Evolutionary conservation across 257 asterid species (phyloP).

Genomic region (Gentiana straminea): DNA sequence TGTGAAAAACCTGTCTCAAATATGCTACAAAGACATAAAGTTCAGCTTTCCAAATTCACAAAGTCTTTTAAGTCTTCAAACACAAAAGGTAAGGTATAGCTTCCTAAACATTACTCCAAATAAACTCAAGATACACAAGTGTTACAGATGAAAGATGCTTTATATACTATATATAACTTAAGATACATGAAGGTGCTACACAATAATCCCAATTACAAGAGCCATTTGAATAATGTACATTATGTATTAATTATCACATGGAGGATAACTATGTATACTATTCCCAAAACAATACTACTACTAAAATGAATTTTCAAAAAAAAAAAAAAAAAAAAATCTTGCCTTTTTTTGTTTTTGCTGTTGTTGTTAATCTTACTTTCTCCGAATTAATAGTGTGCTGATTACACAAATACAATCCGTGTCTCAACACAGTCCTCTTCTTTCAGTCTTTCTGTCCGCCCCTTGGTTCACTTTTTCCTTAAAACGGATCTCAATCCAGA

Average conservation of each 20-base stretch:
- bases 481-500: slow-evolving; percentile 12
- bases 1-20: too few relatives aligned
- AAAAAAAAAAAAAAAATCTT: slow-evolving; percentile 23
- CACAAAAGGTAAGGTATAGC: too few relatives aligned
- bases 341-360: neutral
- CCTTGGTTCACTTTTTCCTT: neutral
- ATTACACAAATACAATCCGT: slow-evolving; percentile 45
- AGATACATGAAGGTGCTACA: neutral
- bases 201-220: slow-evolving; percentile 3
- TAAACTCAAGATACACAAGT: too few relatives aligned
- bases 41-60: too few relatives aligned
- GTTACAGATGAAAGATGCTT: too few relatives aligned
- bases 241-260: neutral
- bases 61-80: too few relatives aligned
- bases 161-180: too few relatives aligned
- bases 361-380: slow-evolving; percentile 25
- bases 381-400: slow-evolving; percentile 51
- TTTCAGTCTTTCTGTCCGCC: slow-evolving; percentile 7
- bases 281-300: slow-evolving; percentile 8
- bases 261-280: slow-evolving; percentile 9
- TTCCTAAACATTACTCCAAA: too few relatives aligned
- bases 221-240: slow-evolving; percentile 4
- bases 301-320: slow-evolving; percentile 34
- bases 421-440: slow-evolving; percentile 25
- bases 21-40: too few relatives aligned